Base-by-base conservation (phyloP, 1,139 yeast genomes). In the Diutina scorzettiae region DNA sequence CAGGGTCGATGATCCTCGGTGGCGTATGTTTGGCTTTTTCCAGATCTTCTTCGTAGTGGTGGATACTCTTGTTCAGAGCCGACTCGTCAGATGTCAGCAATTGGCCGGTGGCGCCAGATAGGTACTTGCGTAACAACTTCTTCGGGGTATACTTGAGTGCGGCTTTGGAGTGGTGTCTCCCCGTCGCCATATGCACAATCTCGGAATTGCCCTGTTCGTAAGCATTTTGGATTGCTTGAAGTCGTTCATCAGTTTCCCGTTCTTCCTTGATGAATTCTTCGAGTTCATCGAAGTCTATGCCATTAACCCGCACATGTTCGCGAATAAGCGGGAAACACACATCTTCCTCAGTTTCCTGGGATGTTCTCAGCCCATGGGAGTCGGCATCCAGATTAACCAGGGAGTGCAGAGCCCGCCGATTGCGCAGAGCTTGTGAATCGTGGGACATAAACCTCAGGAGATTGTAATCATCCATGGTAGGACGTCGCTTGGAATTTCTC, bases 281-380 rank as follows among this genome's bases (percentile, higher is more conserved):
- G 53, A 82, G 71, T 51, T 81, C 91, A 55, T 78, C 84, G 53
- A 81, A 81, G 58, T 82, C 89, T 49, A 82, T 81, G 25, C 37
- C 37, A 12, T 32, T 32, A 18, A 32, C 37, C 48, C 83, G 69
- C 12, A 75, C 69, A 51, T 78, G 81, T 52, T 80, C 85, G 17
- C 85, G 78, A 42, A 78, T 68, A 85, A 86, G 82, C 1, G 98
- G 97, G 63, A 89, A 87, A 67, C 97, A 91, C 41, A 91, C 98
- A 71, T 91, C 97, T 57, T 89, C 96, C 55, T 89, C 97, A 0
- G 96, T 86, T 23, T 83, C 94, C 53, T 81, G 86, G 2, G 86
- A 78, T 19, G 78, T 73, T 49, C 86, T 68, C 9, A 84, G 78
- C 1, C 79, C 84, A 51, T 77, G 83, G 2, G 89, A 81, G 51